Percentiles rank a stretch among this genome's conserved stretches.
These are phyloP conservation scores for Trametes gibbosa DNA, from an alignment of 768 basidiomycete genomes.

Conservation along the genomic window DNA sequence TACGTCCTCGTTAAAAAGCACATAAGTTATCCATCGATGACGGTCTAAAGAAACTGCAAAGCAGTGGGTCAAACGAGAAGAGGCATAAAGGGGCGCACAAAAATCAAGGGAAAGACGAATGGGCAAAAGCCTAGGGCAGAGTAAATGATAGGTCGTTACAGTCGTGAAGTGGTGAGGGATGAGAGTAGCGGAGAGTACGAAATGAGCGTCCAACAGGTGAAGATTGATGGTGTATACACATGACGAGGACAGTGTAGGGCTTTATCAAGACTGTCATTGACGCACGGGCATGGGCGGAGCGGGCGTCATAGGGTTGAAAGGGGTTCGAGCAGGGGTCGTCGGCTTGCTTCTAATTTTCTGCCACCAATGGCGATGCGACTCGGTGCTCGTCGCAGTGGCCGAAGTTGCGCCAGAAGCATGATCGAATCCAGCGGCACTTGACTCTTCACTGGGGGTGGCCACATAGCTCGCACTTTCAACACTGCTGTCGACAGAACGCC, in stretches of 20 bases:
- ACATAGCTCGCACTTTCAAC: conserved; percentile 13
- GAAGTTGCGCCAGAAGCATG: background rate
- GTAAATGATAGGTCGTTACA: background rate
- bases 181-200: background rate
- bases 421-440: conserved; percentile 8
- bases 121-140: background rate
- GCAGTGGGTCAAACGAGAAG: background rate
- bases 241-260: background rate
- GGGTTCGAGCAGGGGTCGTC: conserved; percentile 11
- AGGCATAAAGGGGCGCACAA: background rate
- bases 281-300: conserved; percentile 14
- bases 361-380: conserved; percentile 20
- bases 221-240: conserved; percentile 2
- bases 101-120: background rate
- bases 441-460: conserved; percentile 13
- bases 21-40: conserved; percentile 8
- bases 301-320: conserved; percentile 8
- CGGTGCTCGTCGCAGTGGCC: background rate
- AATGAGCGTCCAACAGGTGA: background rate
- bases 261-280: background rate
- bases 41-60: background rate
- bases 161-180: background rate
- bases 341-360: conserved; percentile 23
- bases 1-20: conserved; percentile 6
- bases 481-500: conserved; percentile 19